A percentile compares a stretch with the other conserved stretches of the same genome.
Conservation (phyloP, 257 asterid species). For the Solanum rostratum region DNA sequence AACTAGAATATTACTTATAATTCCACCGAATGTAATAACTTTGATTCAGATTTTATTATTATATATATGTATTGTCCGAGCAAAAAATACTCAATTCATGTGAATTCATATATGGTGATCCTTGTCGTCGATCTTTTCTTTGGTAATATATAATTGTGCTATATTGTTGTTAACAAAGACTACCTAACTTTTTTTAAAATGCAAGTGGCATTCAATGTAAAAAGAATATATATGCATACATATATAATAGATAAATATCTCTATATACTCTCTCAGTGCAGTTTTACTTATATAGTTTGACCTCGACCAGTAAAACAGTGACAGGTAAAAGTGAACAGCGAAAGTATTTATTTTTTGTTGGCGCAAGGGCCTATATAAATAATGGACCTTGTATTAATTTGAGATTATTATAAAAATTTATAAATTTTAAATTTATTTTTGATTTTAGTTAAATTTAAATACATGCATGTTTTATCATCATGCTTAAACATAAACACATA, state of each 20-base stretch:
- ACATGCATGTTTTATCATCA: not conserved
- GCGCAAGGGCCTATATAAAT: not conserved
- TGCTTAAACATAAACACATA: no score
- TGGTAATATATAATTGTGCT: not conserved
- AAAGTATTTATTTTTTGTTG: no score
- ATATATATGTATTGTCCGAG: no score
- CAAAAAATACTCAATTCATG: no score
- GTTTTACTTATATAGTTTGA: no score
- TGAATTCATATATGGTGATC: not conserved
- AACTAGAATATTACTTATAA: not conserved
- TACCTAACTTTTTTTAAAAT: not conserved
- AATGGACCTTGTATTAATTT: not conserved
- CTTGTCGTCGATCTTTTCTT: not conserved
- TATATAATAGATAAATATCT: no score
- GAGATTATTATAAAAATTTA: no score
- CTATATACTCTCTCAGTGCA: no score
- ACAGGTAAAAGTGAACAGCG: no score
- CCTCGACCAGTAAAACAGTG: no score
- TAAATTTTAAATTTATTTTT: not conserved
- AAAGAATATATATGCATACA: not conserved
- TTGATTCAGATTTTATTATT: not conserved
- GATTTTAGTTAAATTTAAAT: no score
- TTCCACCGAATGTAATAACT: not conserved
- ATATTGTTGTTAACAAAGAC: not conserved
- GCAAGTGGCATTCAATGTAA: not conserved